Evolutionary conservation across 176 grass and related monocot genomes (phyloP), one percentile per base, ranked within the genome.

Genomic region (Melocanna baccifera): DNA sequence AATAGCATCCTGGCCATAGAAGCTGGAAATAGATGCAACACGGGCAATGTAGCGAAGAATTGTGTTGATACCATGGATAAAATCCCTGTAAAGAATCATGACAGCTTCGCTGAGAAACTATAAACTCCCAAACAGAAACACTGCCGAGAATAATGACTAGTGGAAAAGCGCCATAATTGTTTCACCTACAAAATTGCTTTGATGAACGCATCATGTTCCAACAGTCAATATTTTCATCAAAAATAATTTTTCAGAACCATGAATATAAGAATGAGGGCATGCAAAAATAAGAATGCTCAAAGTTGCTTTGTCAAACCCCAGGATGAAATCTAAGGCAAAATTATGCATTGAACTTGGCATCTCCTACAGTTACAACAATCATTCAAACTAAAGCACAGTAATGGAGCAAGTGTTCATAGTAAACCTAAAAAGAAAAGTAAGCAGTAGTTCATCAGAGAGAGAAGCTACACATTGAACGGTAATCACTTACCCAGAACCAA

Each of bases 31-130:
- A 75, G 77, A 84, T 75, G 91, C 81, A 73, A 86, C 69, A 57
- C 80, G 65, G 20, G 85, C 89, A 71, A 93, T 89, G 47, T 92
- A 93, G 2, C 80, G 81, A 43, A 98, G 82, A 68, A 98, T 88
- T 40, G 89, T 87, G 73, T 92, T 93, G 46, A 79, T 67, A 12
- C 96, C 89, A 80, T 95, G 91, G 71, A 98, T 85, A 74, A 51
- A 81, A 56, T 88, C 80, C 69, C 96, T 98, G 89, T 40, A 81
- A n/a, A 72, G 13, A 82, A 57, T 47, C 29, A 89, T 65, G 55
- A 57, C 15, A 83, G 70, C 62, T 18, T 77, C 4, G 37, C 5
- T 68, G 22, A 84, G 72, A 76, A 81, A 46, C 52, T n/a, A 73
- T 25, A 67, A 67, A n/a, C 1, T 79, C 39, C 28, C 14, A 41